Conservation (phyloP, 2,329 filamentous ascomycete genomes). For the Helicocarpus griseus region DNA sequence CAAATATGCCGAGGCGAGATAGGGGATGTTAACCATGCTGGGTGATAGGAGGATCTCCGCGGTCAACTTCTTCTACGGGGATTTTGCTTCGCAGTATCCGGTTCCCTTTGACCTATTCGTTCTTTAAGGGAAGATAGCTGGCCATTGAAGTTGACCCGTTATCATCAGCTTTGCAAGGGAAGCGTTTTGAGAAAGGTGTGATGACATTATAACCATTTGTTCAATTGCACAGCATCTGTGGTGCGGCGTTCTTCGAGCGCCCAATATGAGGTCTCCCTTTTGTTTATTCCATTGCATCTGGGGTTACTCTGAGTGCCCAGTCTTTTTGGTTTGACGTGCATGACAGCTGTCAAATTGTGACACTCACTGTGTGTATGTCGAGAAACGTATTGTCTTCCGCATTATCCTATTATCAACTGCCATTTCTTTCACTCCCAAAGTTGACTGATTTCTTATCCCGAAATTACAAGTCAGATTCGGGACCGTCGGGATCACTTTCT, state of each 20-base stretch:
- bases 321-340: background rate
- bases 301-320: background rate
- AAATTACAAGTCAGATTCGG: too few species aligned
- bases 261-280: background rate
- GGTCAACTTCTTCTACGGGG: background rate
- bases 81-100: background rate
- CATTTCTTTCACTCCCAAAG: too few species aligned
- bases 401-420: too few species aligned
- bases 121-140: background rate
- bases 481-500: too few species aligned
- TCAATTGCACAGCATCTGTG: background rate
- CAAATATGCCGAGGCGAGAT: too few species aligned
- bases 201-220: background rate
- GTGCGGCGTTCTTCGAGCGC: too few species aligned
- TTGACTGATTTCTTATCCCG: too few species aligned
- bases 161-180: too few species aligned
- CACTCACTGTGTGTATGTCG: background rate
- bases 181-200: background rate
- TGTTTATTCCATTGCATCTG: background rate
- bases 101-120: background rate
- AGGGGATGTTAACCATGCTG: too few species aligned
- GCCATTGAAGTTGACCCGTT: background rate
- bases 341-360: background rate
- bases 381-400: too few species aligned
- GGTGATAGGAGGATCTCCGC: background rate